Evolutionary conservation across 2,329 filamentous ascomycete genomes (phyloP).

Genomic region (Cryphonectria parasitica): DNA sequence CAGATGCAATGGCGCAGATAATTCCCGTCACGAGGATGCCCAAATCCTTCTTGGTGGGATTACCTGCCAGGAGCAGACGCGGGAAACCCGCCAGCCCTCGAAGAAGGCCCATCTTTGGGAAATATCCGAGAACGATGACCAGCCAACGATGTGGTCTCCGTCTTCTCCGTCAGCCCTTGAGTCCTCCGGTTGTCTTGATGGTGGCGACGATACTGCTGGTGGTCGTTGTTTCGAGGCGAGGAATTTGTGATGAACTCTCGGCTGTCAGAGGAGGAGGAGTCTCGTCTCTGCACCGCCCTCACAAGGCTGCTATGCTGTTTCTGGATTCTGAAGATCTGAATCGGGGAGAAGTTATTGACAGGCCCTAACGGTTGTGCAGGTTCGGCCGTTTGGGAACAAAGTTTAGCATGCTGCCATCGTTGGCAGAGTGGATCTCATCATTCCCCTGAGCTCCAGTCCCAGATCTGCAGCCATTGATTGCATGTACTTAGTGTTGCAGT

Average conservation of each 20-base stretch:
- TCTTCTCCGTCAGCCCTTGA: neutral
- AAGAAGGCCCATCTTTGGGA: slow-evolving; percentile 29
- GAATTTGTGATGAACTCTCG: neutral
- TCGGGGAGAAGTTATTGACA: neutral
- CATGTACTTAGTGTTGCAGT: too few relatives aligned
- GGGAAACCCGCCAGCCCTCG: slow-evolving; percentile 30
- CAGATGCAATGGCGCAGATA: slow-evolving; percentile 44
- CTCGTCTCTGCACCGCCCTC: neutral
- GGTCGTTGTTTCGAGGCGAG: neutral
- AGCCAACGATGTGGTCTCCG: neutral
- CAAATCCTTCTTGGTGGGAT: slow-evolving; percentile 28
- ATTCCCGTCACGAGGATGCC: slow-evolving; percentile 29
- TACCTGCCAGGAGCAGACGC: slow-evolving; percentile 32
- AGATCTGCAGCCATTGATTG: neutral
- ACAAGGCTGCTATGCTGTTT: neutral
- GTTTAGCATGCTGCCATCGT: neutral
- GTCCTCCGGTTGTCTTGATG: neutral
- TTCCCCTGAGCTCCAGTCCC: slow-evolving; percentile 1
- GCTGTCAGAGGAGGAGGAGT: neutral
- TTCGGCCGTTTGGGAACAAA: neutral
- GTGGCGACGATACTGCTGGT: too few relatives aligned
- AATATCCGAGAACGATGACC: neutral
- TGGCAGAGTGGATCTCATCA: neutral
- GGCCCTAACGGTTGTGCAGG: neutral
- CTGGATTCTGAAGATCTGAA: neutral